Evolutionary conservation across 2,329 filamentous ascomycete species (phyloP).

Genomic region (Botrytis elliptica): DNA sequence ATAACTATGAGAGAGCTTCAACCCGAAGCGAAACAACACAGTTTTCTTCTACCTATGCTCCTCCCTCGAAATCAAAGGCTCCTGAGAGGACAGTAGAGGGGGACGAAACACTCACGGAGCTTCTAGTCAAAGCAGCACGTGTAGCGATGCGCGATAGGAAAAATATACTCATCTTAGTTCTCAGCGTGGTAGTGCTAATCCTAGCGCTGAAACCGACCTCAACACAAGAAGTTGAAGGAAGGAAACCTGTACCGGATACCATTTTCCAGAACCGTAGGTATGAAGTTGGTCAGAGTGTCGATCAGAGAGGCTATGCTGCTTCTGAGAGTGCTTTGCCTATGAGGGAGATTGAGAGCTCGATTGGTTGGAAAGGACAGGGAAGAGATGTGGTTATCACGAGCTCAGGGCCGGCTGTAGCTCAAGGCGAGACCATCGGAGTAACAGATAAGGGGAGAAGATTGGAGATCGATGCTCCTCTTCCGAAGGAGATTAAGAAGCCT

Average conservation of each 20-base stretch:
- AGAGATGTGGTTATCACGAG: not conserved
- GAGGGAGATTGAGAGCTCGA: not conserved
- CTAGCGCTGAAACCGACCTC: conserved; percentile 43
- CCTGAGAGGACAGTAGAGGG: conserved; percentile 18
- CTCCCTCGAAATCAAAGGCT: not conserved
- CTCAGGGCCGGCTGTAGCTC: not conserved
- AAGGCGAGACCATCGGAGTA: not conserved
- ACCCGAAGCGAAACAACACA: not conserved
- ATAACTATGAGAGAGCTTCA: conserved; percentile 51
- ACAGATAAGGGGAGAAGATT: not conserved
- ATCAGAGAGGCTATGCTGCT: conserved; percentile 1
- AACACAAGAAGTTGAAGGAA: not conserved
- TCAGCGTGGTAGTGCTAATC: conserved; percentile 54
- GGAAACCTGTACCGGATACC: not conserved
- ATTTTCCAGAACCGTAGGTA: conserved; percentile 13
- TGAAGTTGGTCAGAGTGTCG: not conserved
- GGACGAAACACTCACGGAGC: conserved; percentile 51
- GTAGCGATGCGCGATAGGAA: conserved; percentile 57
- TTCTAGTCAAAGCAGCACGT: conserved; percentile 53
- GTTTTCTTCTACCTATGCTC: not conserved
- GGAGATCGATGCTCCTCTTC: not conserved
- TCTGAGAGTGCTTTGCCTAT: not conserved
- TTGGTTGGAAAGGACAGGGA: not conserved
- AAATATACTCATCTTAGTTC: conserved; percentile 56
- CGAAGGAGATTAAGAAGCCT: too few species aligned